Base-by-base conservation (phyloP, 495 filamentous ascomycete genomes). In the Cudoniella acicularis region DNA sequence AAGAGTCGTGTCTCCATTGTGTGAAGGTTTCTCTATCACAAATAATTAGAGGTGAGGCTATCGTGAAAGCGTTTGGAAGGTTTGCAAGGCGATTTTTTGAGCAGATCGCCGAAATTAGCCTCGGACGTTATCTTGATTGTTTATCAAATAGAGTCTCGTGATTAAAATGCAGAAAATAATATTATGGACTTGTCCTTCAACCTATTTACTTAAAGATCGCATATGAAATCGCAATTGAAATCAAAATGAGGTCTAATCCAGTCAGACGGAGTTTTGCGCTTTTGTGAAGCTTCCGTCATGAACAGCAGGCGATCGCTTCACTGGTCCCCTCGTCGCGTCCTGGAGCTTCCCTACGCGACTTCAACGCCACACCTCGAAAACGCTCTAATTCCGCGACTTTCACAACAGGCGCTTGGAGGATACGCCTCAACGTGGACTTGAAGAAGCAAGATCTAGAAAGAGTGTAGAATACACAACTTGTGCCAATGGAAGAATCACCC, bases 401-500 rank as follows among this genome's bases (percentile, higher is more conserved):
- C 26, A 53, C 49, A 26, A 46, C 22, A n/a, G n/a, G n/a, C n/a
- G 21, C 54, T 27, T 3, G 10, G 13, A n/a, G n/a, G 4, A 21
- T 27, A 16, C 9, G 23, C 10, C 49, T 8, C n/a, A 20, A 62
- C 49, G 49, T 36, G 41, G 24, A 53, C n/a, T 20, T 23, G 6
- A 8, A 47, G 18, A 3, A 53, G 9, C 1, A 50, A 22, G 54
- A 41, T 30, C 42, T 60, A 48, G 23, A 27, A 26, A 30, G 23
- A 11, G 2, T 6, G 27, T 50, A 45, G 26, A 24, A 16, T 9
- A 22, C 9, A 2, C 42, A 18, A 41, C 17, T 52, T 10, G 21
- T 30, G 56, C 61, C 65, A 42, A 86, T 85, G 81, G 73, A 79
- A 48, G 69, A 69, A 23, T 81, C 83, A 36, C 79, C 83, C 52